Evolutionary conservation across 257 asterid genomes (phyloP), one percentile per base, ranked within the genome.

Genomic region (Coffea canephora): DNA sequence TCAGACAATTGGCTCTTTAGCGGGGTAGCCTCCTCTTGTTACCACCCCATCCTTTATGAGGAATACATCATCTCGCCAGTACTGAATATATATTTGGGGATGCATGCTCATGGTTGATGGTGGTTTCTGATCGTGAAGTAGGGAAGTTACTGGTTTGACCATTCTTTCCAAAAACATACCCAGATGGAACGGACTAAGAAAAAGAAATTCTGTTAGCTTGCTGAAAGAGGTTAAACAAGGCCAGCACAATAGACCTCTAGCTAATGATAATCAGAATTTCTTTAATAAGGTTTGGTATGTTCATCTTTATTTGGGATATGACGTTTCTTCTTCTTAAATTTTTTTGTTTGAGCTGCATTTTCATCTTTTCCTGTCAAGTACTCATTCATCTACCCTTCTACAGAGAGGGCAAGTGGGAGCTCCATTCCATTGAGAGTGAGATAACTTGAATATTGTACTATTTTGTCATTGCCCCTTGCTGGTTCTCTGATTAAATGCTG

Each of bases 391-490:
- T 67, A 2, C 7, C 49, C 64, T 10, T 45, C 45, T 77, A 23
- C 27, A 98, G 99, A 10, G 99, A 96, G 91, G 99, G 99, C 72
- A 92, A 91, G 83, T 96, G 99, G 99, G 98, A 96, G 84, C 95
- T 96, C 62, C 98, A 96, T 48, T 88, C 93, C 48, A 94, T 96
- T 75, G 86, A 86, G 83, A 85, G 79, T 91, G 86, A 88, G 83
- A 79, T 71, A 39, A 39, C 2, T 39, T 39, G 43, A 75, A 49
- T 73, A 79, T 57, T 39, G 61, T n/a, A n/a, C n/a, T 52, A 69
- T 23, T 21, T 48, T 34, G 21, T 72, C 34, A 9, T 10, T 39
- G 3, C 23, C 55, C 36, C 1, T 36, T 16, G 43, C 73, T 25
- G 14, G 67, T 68, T 21, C 14, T 5, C 14, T 5, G 12, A 62